Conservation (phyloP, 2,329 filamentous ascomycete genomes). For the Xylaria polymorpha region DNA sequence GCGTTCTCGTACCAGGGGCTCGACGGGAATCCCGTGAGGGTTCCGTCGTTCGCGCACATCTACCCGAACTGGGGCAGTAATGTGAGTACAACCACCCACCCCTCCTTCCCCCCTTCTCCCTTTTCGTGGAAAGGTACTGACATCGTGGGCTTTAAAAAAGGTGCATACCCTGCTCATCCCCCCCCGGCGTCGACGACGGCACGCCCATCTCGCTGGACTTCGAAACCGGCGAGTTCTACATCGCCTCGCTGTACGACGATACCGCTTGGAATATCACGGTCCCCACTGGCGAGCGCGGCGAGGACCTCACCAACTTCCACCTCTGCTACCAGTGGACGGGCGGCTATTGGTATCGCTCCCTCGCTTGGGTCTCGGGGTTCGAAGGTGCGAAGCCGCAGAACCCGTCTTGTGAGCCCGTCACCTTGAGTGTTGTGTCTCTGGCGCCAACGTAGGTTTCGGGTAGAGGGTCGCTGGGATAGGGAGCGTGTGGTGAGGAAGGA, state of each 20-base stretch:
- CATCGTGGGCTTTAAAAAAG: slow-evolving; percentile 4
- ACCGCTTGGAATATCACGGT: slow-evolving; percentile 28
- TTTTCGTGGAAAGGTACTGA: neutral
- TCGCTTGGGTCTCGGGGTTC: slow-evolving; percentile 34
- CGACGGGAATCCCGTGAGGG: slow-evolving; percentile 6
- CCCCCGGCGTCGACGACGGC: slow-evolving; percentile 15
- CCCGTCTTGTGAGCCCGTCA: slow-evolving; percentile 36
- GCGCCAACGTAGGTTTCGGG: neutral
- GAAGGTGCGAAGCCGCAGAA: slow-evolving; percentile 31
- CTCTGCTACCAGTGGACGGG: slow-evolving; percentile 39
- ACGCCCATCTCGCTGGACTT: slow-evolving; percentile 28
- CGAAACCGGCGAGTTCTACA: slow-evolving; percentile 31
- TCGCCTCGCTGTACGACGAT: slow-evolving; percentile 28
- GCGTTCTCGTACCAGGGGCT: slow-evolving; percentile 10
- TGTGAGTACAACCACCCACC: slow-evolving; percentile 21
- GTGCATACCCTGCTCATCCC: slow-evolving; percentile 27
- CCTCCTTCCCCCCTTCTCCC: too few relatives aligned
- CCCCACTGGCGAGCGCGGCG: neutral
- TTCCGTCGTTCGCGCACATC: slow-evolving; percentile 32
- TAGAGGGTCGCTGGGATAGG: neutral
- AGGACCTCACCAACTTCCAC: slow-evolving; percentile 30
- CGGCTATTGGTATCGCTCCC: slow-evolving; percentile 33
- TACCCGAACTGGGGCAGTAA: slow-evolving; percentile 33
- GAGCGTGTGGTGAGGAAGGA: neutral
- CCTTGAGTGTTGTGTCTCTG: slow-evolving; percentile 33